Evolutionary conservation across 2,329 filamentous ascomycete species (phyloP), one percentile per base, ranked within the genome.

Genomic region (Pseudocercospora ulei): DNA sequence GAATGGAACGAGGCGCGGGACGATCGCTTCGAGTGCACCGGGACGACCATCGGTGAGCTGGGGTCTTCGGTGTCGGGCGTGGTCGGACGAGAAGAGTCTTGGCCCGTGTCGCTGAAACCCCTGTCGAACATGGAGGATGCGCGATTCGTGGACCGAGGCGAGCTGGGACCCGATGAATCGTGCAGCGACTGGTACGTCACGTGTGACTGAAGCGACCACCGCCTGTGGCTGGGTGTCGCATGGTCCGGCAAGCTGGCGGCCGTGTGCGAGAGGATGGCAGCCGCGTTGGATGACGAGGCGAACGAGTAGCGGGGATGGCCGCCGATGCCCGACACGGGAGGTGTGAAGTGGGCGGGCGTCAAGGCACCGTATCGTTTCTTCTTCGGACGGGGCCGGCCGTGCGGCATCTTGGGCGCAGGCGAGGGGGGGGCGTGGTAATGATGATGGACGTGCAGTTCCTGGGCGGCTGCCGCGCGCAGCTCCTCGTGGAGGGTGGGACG

Each of bases 371-470:
- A 72, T 1, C 82, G 76, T 65, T 79, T 81, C 64, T 84, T 92
- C 64, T 77, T 83, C 5, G 73, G 67, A 43, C 77, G 44, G 38
- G 66, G 59, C 2, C 62, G 53, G 26, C 62, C 35, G n/a, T n/a
- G n/a, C 9, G 60, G 56, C 41, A 51, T 56, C 51, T 49, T 64
- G 51, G 47, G 50, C 19, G 56, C 49, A 26, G 56, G 39, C 18
- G 64, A 59, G 16, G 30, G n/a, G 1, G 76, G 66, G 7, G 79
- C 73, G 50, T 95, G 86, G 56, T 94, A 94, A 58, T 96, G 88
- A 54, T 96, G 87, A 56, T 96, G 88, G 29, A 96, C 82, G 54
- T 95, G 88, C 8, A 95, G 66, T 54, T 90, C 83, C 53, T 83
- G 80, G 0, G 80, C 79, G 2, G 75, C 56, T 74, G 5, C 80